phyloP scores from a whole-genome alignment of 1,139 yeast genomes.

The Scheffersomyces lignicola region DNA sequence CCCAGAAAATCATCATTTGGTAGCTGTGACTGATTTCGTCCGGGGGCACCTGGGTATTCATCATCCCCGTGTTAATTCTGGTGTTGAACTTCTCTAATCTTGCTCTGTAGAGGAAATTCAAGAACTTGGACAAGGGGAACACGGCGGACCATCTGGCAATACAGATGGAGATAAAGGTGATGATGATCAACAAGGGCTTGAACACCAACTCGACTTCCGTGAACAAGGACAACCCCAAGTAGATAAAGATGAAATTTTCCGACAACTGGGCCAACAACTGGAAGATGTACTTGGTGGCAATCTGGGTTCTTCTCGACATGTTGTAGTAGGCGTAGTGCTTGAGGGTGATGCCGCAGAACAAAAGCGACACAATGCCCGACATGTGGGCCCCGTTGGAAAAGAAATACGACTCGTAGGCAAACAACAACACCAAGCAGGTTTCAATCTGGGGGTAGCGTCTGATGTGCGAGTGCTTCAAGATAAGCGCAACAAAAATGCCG shows the following conservation, averaged over 20 bases:
- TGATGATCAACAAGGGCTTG: conserved; percentile 87
- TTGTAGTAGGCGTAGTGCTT: conserved; percentile 96
- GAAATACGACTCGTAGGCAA: conserved; percentile 95
- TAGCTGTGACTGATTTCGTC: conserved; percentile 95
- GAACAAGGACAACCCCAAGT: conserved; percentile 88
- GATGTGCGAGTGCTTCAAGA: conserved; percentile 88
- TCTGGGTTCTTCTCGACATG: conserved; percentile 96
- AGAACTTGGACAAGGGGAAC: conserved; percentile 83
- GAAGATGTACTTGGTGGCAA: conserved; percentile 92
- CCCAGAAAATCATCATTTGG: conserved; percentile 99
- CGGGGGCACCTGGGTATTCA: conserved; percentile 40
- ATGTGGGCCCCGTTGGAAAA: conserved; percentile 98
- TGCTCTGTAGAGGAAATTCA: conserved; percentile 75
- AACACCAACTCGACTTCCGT: conserved; percentile 95
- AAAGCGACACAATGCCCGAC: conserved; percentile 95
- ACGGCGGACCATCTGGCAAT: conserved; percentile 97
- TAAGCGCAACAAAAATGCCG: conserved; percentile 86
- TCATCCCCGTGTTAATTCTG: conserved; percentile 17
- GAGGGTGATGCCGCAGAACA: conserved; percentile 94
- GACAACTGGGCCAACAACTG: conserved; percentile 92
- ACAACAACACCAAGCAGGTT: conserved; percentile 83
- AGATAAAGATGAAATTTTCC: conserved; percentile 95
- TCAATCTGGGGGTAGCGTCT: conserved; percentile 95
- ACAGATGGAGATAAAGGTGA: conserved; percentile 88
- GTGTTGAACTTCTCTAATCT: conserved; percentile 43